A percentile compares a stretch with the other conserved stretches of the same genome.
Evolutionary conservation across 768 basidiomycete species (phyloP).

Genomic region (Panaeolus papilionaceus): DNA sequence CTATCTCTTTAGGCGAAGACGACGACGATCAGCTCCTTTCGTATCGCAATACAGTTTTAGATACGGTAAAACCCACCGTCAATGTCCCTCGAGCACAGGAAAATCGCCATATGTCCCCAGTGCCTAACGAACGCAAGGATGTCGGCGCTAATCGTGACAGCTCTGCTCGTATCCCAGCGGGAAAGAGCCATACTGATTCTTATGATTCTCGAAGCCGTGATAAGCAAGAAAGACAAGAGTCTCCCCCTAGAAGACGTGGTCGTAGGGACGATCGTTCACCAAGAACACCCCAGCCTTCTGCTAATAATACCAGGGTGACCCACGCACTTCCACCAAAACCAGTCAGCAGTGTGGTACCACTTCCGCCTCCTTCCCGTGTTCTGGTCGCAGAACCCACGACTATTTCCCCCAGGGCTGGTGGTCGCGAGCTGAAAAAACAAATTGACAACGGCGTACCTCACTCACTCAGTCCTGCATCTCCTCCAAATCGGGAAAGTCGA

Average conservation of each 20-base stretch:
- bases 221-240: constrained; percentile 18
- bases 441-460: constrained; percentile 35
- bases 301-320: constrained; percentile 50
- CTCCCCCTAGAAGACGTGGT: constrained; percentile 25
- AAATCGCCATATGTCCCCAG: constrained; percentile 15
- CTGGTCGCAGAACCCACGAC: constrained; percentile 65
- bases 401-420: constrained; percentile 33
- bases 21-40: constrained; percentile 66
- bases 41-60: constrained; percentile 39
- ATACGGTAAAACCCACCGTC: constrained; percentile 1
- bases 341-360: constrained; percentile 53
- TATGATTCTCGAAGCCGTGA: constrained; percentile 4
- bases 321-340: constrained; percentile 77
- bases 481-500: constrained; percentile 67
- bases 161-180: not conserved
- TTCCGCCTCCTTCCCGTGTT: constrained; percentile 60
- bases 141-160: constrained; percentile 19
- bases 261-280: constrained; percentile 25
- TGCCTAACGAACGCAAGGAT: constrained; percentile 1
- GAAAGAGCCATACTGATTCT: not conserved
- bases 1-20: constrained; percentile 76
- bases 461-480: constrained; percentile 42
- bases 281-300: constrained; percentile 31
- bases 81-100: constrained; percentile 14
- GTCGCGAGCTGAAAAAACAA: constrained; percentile 48